Conservation (phyloP, 805 yeast genomes). For the Ascoidea rubescens region DNA sequence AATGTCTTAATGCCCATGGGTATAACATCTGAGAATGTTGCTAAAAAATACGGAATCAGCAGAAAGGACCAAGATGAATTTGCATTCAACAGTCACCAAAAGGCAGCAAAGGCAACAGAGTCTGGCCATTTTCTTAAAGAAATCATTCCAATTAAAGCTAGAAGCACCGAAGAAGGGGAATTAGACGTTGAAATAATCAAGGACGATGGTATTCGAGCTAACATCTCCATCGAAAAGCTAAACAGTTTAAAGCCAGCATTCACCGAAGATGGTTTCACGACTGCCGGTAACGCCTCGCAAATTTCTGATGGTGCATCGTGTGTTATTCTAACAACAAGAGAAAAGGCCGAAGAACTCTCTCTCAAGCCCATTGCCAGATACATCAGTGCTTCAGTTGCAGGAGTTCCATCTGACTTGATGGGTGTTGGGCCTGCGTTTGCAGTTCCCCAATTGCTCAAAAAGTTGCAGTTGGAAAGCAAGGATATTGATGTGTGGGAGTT, state of each 20-base stretch:
- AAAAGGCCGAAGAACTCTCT: constrained; percentile 61
- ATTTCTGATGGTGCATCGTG: constrained; percentile 94
- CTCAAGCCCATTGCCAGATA: constrained; percentile 69
- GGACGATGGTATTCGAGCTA: constrained; percentile 85
- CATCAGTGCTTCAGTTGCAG: constrained; percentile 66
- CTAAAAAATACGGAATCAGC: constrained; percentile 44
- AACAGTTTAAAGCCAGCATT: constrained; percentile 79
- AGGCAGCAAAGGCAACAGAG: constrained; percentile 66
- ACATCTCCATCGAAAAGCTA: constrained; percentile 68
- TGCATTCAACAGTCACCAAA: constrained; percentile 76
- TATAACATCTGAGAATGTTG: constrained; percentile 85
- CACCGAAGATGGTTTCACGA: constrained; percentile 54
- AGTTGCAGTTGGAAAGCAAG: constrained; percentile 39
- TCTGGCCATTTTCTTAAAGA: constrained; percentile 72
- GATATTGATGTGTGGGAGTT: constrained; percentile 75
- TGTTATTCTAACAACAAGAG: constrained; percentile 72
- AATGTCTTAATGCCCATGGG: constrained; percentile 95
- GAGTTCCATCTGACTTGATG: constrained; percentile 96
- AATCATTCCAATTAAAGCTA: constrained; percentile 49
- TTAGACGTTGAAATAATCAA: constrained; percentile 24
- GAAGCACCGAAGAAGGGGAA: constrained; percentile 14
- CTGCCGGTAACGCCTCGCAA: constrained; percentile 97
- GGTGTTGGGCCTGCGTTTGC: constrained; percentile 97
- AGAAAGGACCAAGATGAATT: constrained; percentile 75
- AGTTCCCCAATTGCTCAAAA: constrained; percentile 67